These are phyloP conservation scores for Geoglossum glabrum DNA, from an alignment of 495 filamentous ascomycete genomes.

Conservation along the genomic window DNA sequence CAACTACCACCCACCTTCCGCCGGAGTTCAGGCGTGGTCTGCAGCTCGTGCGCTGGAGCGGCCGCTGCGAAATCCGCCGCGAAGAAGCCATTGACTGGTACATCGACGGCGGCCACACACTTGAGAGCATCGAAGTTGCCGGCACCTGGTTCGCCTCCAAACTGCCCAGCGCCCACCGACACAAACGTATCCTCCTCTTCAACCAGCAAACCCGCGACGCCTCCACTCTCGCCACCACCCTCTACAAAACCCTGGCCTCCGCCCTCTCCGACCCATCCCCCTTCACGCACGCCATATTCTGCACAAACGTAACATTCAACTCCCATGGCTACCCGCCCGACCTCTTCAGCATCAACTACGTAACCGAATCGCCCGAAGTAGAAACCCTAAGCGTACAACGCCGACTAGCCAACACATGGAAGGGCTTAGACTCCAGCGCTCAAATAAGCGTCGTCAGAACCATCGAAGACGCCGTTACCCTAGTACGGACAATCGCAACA, in stretches of 20 bases:
- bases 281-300: constrained; percentile 75
- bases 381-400: constrained; percentile 52
- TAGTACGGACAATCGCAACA: constrained; percentile 21
- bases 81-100: constrained; percentile 62
- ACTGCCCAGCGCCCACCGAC: background rate
- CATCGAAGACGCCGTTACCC: constrained; percentile 70
- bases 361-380: constrained; percentile 42
- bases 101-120: constrained; percentile 81
- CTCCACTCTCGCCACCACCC: constrained; percentile 37
- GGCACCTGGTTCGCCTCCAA: constrained; percentile 55
- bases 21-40: constrained; percentile 53
- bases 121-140: constrained; percentile 65
- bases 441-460: constrained; percentile 47
- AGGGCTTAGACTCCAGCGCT: constrained; percentile 33
- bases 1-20: constrained; percentile 25
- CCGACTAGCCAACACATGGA: constrained; percentile 54
- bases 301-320: constrained; percentile 67
- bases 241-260: constrained; percentile 43
- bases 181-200: constrained; percentile 57
- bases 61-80: constrained; percentile 59
- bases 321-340: constrained; percentile 50
- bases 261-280: constrained; percentile 30
- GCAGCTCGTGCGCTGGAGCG: constrained; percentile 52
- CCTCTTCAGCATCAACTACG: constrained; percentile 47
- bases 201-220: constrained; percentile 85